Percentiles rank a stretch among this genome's conserved stretches.
Conservation (phyloP, 495 filamentous ascomycete species). For the Umbilicaria muhlenbergii region DNA sequence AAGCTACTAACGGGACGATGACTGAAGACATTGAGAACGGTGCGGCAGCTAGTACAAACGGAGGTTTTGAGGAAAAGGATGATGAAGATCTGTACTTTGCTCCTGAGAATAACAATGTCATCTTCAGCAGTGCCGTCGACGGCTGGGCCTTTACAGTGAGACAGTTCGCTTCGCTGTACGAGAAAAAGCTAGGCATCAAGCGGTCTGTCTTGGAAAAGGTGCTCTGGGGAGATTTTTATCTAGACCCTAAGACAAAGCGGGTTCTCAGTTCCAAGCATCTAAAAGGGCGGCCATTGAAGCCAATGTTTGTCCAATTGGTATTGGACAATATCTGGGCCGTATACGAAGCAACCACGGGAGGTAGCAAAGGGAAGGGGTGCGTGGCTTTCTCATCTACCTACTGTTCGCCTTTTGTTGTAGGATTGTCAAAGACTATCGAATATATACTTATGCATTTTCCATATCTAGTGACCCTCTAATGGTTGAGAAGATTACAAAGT, state of each 20-base stretch:
- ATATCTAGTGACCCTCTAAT: slow-evolving; percentile 53
- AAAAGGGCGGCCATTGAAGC: slow-evolving; percentile 78
- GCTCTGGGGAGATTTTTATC: slow-evolving; percentile 91
- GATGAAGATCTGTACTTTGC: slow-evolving; percentile 98
- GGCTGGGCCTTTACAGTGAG: slow-evolving; percentile 96
- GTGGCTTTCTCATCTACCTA: slow-evolving; percentile 15
- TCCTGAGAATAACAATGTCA: slow-evolving; percentile 96
- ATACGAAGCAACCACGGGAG: slow-evolving; percentile 78
- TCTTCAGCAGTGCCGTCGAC: slow-evolving; percentile 93
- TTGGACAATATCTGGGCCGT: slow-evolving; percentile 95
- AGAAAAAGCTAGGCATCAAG: slow-evolving; percentile 95
- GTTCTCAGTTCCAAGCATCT: slow-evolving; percentile 84
- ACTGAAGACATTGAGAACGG: slow-evolving; percentile 28
- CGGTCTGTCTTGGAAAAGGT: slow-evolving; percentile 83
- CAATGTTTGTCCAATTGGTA: slow-evolving; percentile 95
- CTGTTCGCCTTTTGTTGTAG: slow-evolving; percentile 9
- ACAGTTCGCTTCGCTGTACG: slow-evolving; percentile 87
- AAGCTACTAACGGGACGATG: slow-evolving; percentile 11
- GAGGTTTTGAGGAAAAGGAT: slow-evolving; percentile 70
- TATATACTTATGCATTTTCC: slow-evolving; percentile 20
- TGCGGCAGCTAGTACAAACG: slow-evolving; percentile 15
- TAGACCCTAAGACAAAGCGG: slow-evolving; percentile 94
- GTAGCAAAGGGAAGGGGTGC: slow-evolving; percentile 67
- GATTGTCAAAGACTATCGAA: slow-evolving; percentile 14
- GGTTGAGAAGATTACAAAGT: slow-evolving; percentile 90